Conservation (phyloP, 179 eudicot genomes). For the Carnegiea gigantea region DNA sequence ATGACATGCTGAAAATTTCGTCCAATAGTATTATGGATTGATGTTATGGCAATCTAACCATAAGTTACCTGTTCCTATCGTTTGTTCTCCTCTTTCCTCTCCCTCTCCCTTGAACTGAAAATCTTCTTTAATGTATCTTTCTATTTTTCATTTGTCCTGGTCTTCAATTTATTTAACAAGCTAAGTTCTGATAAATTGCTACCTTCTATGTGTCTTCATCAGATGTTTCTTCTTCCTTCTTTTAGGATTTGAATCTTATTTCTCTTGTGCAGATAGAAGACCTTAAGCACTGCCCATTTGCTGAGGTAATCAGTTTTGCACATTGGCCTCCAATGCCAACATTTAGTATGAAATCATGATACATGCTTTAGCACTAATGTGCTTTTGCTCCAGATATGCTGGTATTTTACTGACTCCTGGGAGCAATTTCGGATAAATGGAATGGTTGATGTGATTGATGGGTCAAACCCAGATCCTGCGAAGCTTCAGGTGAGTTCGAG, state of each 20-base stretch:
- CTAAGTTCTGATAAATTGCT: not conserved
- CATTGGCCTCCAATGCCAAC: not conserved
- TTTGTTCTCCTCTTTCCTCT: no score
- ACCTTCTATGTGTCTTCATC: not conserved
- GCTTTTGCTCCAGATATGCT: conserved; percentile 58
- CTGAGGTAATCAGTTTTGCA: conserved; percentile 54
- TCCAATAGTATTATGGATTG: no score
- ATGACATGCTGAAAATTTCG: no score
- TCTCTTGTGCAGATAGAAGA: conserved; percentile 70
- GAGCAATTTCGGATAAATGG: conserved; percentile 88
- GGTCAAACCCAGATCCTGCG: conserved; percentile 53
- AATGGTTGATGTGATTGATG: conserved; percentile 64
- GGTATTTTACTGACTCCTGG: conserved; percentile 94
- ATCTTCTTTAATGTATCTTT: no score
- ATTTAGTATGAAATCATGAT: not conserved
- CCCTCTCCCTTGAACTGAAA: no score
- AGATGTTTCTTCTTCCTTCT: not conserved
- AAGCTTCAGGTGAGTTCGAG: conserved; percentile 61
- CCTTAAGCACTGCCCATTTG: conserved; percentile 73
- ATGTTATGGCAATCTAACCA: no score
- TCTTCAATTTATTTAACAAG: no score
- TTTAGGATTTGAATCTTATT: conserved; percentile 2
- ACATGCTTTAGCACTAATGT: conserved; percentile 13
- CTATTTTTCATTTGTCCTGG: no score
- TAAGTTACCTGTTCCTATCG: no score